These are phyloP conservation scores for Striga asiatica DNA, from an alignment of 257 asterid species.

Conservation along the genomic window DNA sequence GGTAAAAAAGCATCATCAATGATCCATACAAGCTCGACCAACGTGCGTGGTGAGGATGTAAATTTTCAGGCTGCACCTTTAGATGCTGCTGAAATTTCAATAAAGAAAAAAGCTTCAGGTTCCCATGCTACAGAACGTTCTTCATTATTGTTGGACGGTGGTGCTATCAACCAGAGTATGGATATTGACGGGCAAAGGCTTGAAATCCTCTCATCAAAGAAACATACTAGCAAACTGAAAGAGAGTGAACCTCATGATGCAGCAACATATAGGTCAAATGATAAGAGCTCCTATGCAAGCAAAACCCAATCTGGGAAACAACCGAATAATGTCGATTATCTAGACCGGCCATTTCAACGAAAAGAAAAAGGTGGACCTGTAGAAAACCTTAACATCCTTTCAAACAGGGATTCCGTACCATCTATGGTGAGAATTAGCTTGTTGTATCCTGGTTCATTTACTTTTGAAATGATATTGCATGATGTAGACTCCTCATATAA, in stretches of 20 bases:
- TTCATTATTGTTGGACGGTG: conserved; percentile 30
- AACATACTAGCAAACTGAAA: conserved; percentile 26
- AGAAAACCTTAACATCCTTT: conserved; percentile 34
- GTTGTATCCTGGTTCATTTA: too few relatives aligned
- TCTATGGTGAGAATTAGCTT: conserved; percentile 31
- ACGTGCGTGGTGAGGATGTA: conserved; percentile 22
- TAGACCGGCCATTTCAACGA: conserved; percentile 23
- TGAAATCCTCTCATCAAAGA: conserved; percentile 36
- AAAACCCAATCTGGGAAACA: conserved; percentile 36
- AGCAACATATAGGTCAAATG: conserved; percentile 32
- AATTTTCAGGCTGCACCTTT: conserved; percentile 26
- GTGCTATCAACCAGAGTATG: conserved; percentile 21
- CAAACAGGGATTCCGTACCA: conserved; percentile 30
- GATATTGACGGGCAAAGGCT: conserved; percentile 33
- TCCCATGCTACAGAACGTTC: conserved; percentile 20
- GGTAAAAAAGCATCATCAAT: conserved; percentile 45
- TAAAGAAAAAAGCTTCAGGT: conserved; percentile 35
- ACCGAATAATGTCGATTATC: conserved; percentile 20
- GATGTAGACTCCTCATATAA: too few relatives aligned
- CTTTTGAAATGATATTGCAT: too few relatives aligned
- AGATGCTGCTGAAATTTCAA: conserved; percentile 34
- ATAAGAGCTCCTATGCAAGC: conserved; percentile 28
- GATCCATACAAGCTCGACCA: conserved; percentile 33
- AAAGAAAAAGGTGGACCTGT: conserved; percentile 25
- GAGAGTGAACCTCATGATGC: conserved; percentile 35